Evolutionary conservation across 495 filamentous ascomycete genomes (phyloP), one percentile per base, ranked within the genome.

Genomic region (Bombardia bombarda): DNA sequence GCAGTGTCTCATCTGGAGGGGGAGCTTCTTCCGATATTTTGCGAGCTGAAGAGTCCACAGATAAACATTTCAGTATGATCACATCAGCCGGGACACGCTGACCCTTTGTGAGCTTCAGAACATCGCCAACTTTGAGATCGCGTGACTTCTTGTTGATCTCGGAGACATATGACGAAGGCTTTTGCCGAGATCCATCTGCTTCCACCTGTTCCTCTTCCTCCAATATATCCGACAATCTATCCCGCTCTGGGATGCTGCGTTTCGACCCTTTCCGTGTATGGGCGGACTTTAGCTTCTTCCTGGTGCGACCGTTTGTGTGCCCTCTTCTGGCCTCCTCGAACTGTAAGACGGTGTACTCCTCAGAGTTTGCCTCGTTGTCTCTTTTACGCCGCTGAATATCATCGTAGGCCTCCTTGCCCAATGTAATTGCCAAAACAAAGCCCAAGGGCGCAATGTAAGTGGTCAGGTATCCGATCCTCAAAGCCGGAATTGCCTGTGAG

Each of bases 361-460:
- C 93, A 7, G 89, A 81, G 62, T 99, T 99, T 1, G 90, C 90
- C 65, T 97, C 93, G 12, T 82, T 80, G 67, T 99, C 93, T 46
- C 93, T 77, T 30, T 82, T 73, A 45, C 93, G 72, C 32, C 93
- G 70, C 36, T 77, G 82, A 55, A 99, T 84, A 66, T 99, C 93
- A 63, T 99, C 93, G 38, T 85, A 78, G 2, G 93, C 93, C 61
- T 99, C 93, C 59, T 99, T 99, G 17, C 88, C 90, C 45, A 99
- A 63, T 0, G 93, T 95, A 46, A 99, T 86, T 5, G 79, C 61
- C 30, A 99, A 75, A 40, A 99, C 93, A 58, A 95, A 95, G 10
- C 82, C 87, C 46, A 99, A 64, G 10, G 93, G 93, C 13, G 84
- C 90, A 56, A 96, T 82, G 53, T 97, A 99, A 2, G 92, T 95